Conservation (phyloP, 129 eudicot species). For the Deinandra increscens region DNA sequence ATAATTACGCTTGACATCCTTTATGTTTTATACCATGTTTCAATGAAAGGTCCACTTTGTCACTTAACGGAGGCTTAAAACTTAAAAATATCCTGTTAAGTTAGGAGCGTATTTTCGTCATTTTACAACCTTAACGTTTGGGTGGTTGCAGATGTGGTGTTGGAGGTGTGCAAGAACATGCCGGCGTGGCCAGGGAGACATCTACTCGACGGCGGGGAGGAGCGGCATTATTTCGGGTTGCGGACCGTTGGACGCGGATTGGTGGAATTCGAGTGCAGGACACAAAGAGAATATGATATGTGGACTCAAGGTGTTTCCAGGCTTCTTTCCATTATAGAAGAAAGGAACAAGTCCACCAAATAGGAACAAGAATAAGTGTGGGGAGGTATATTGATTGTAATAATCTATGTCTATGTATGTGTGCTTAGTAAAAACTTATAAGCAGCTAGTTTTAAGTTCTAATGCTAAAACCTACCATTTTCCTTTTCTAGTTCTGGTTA, state of each 20-base stretch:
- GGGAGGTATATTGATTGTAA: conserved; percentile 39
- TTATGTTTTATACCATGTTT: no score
- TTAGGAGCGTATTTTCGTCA: no score
- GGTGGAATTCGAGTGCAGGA: conserved; percentile 88
- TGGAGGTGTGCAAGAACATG: conserved; percentile 83
- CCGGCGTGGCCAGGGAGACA: conserved; percentile 97
- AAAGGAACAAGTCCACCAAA: conserved; percentile 45
- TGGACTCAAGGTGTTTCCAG: conserved; percentile 95
- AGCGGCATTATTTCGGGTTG: conserved; percentile 81
- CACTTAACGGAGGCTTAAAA: no score
- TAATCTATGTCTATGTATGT: conserved; percentile 25
- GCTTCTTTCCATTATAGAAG: conserved; percentile 69
- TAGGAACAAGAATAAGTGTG: conserved; percentile 21
- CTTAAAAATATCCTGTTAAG: no score
- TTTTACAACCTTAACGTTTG: no score
- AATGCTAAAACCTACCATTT: conserved; percentile 22
- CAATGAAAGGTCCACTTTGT: no score
- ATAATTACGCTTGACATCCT: no score
- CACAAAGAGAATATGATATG: conserved; percentile 73
- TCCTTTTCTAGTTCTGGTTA: conserved; percentile 16
- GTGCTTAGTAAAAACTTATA: conserved; percentile 28
- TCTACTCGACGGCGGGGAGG: conserved; percentile 72
- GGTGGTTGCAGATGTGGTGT: conserved; percentile 64
- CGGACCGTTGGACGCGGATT: conserved; percentile 72
- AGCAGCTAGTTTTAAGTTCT: conserved; percentile 16